Conservation (phyloP, 331 rosid genomes). For the Spiraea crenata region DNA sequence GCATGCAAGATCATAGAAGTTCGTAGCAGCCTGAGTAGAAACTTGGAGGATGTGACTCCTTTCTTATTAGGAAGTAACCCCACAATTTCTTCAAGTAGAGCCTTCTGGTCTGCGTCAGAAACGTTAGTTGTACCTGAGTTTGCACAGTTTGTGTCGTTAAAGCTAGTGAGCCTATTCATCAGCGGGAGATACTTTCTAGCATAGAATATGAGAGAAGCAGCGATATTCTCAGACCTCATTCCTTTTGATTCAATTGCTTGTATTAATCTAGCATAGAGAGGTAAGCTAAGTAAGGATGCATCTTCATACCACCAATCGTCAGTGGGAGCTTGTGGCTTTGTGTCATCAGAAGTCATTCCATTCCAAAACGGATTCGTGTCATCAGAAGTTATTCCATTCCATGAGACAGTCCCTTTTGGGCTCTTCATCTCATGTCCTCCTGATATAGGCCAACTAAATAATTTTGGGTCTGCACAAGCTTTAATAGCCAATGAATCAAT, state of each 20-base stretch:
- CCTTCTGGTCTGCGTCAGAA: conserved; percentile 37
- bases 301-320: conserved; percentile 49
- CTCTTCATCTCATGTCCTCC: conserved; percentile 20
- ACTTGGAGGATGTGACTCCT: conserved; percentile 38
- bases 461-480: conserved; percentile 37
- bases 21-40: conserved; percentile 34
- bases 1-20: conserved; percentile 43
- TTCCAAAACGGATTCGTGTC: conserved; percentile 31
- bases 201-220: conserved; percentile 35
- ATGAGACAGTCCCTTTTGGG: conserved; percentile 28
- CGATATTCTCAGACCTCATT: conserved; percentile 33
- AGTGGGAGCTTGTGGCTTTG: conserved; percentile 19
- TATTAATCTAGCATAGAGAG: conserved; percentile 32
- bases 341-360: conserved; percentile 28
- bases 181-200: conserved; percentile 39
- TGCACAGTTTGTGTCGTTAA: conserved; percentile 20
- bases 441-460: conserved; percentile 23
- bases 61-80: conserved; percentile 33
- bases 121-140: conserved; percentile 17
- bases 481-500: conserved; percentile 44
- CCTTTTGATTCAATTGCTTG: conserved; percentile 36
- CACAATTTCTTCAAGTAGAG: conserved; percentile 38
- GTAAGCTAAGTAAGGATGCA: conserved; percentile 41
- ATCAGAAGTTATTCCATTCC: conserved; percentile 38
- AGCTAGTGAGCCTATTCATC: conserved; percentile 31